A percentile compares a stretch with the other conserved stretches of the same genome.
phyloP scores from a whole-genome alignment of 371 early-diverging fungal species.

The Mucor racemosus region DNA sequence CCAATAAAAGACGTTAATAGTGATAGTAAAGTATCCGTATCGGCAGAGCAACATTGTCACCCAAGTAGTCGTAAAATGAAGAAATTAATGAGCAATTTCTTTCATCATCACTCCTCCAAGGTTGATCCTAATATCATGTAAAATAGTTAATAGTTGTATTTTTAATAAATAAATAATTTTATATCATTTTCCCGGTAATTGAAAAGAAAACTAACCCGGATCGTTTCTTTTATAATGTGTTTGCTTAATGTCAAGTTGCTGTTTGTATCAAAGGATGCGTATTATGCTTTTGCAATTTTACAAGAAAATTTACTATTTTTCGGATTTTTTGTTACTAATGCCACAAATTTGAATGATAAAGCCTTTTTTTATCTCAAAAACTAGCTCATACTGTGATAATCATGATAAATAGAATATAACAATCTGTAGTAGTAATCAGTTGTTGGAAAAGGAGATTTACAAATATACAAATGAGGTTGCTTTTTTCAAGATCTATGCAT shows the following conservation, averaged over 20 bases:
- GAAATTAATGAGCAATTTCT: conserved; percentile 7
- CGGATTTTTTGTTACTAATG: too few relatives aligned
- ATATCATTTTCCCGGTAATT: background rate
- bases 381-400: too few relatives aligned
- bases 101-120: conserved; percentile 9
- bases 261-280: background rate
- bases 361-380: too few relatives aligned
- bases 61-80: conserved; percentile 6
- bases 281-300: background rate
- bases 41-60: background rate
- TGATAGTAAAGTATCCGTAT: background rate
- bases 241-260: background rate
- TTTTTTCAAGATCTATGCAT: too few relatives aligned
- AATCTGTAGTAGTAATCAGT: too few relatives aligned
- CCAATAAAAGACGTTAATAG: background rate
- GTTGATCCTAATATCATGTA: background rate
- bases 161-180: conserved; percentile 1
- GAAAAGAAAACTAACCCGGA: background rate
- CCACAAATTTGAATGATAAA: too few relatives aligned
- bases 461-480: too few relatives aligned
- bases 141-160: conserved; percentile 9
- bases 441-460: too few relatives aligned
- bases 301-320: too few relatives aligned
- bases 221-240: background rate
- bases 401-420: too few relatives aligned